A percentile compares a stretch with the other conserved stretches of the same genome.
Conservation (phyloP, 768 basidiomycete species). For the Termitomyces sp. region DNA sequence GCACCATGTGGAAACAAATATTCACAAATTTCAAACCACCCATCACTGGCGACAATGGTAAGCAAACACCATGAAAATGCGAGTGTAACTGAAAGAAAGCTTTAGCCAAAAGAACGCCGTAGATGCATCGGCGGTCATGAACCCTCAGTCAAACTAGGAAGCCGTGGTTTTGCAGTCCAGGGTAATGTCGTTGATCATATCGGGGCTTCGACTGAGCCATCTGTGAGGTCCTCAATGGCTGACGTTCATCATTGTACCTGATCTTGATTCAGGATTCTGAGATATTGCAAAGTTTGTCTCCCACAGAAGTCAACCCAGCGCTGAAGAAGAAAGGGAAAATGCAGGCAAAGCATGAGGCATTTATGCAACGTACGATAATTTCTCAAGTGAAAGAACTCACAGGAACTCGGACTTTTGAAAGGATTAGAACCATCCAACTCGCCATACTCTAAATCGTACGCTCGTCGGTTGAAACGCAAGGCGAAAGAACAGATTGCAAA, state of each 20-base stretch:
- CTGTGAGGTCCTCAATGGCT: slow-evolving; percentile 27
- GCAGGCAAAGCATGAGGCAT: slow-evolving; percentile 58
- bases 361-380: slow-evolving; percentile 50
- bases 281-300: slow-evolving; percentile 32
- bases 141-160: slow-evolving; percentile 43
- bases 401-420: slow-evolving; percentile 14
- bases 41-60: background rate
- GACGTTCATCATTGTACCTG: slow-evolving; percentile 5
- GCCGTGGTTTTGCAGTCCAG: slow-evolving; percentile 44
- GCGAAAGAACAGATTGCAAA: slow-evolving; percentile 54
- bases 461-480: slow-evolving; percentile 64
- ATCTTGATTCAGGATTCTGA: slow-evolving; percentile 30
- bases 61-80: background rate
- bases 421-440: slow-evolving; percentile 43
- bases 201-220: slow-evolving; percentile 30
- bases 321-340: slow-evolving; percentile 65
- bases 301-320: slow-evolving; percentile 17
- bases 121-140: slow-evolving; percentile 41
- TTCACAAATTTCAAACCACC: too few relatives aligned
- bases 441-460: slow-evolving; percentile 70
- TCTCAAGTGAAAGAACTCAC: background rate
- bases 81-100: background rate
- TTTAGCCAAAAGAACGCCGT: slow-evolving; percentile 35
- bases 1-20: background rate
- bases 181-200: slow-evolving; percentile 42